Evolutionary conservation across 768 basidiomycete species (phyloP).

Genomic region (Crassisporium funariophilum): DNA sequence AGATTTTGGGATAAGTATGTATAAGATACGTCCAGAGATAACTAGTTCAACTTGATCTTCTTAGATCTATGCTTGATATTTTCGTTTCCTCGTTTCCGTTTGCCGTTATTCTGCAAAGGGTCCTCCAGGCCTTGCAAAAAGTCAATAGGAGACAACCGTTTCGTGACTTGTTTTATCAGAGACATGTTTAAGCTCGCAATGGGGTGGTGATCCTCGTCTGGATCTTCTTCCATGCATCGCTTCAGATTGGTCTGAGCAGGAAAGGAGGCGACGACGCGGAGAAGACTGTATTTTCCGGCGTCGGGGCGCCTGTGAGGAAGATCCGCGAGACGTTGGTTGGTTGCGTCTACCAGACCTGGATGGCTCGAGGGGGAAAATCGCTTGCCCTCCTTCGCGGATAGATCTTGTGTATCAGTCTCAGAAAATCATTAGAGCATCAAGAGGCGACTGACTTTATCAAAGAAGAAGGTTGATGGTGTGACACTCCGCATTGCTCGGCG

Average conservation of each 20-base stretch:
- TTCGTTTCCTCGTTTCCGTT: conserved; percentile 24
- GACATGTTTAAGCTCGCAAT: conserved; percentile 43
- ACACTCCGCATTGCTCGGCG: conserved; percentile 43
- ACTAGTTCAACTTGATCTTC: conserved; percentile 20
- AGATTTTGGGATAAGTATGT: neutral
- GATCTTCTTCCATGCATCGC: conserved; percentile 40
- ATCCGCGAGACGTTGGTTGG: conserved; percentile 23
- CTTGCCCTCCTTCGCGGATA: conserved; percentile 32
- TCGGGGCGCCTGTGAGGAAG: conserved; percentile 38
- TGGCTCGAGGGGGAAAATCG: conserved; percentile 35
- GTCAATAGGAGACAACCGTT: conserved; percentile 35
- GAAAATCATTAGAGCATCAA: neutral
- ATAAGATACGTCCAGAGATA: neutral
- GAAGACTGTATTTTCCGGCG: conserved; percentile 40
- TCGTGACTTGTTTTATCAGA: conserved; percentile 41
- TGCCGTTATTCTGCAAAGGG: conserved; percentile 20
- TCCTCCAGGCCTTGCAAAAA: conserved; percentile 36
- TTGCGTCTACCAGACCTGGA: conserved; percentile 31
- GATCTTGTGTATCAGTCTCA: neutral
- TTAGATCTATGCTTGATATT: conserved; percentile 9
- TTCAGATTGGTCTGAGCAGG: conserved; percentile 41
- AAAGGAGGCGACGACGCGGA: conserved; percentile 44
- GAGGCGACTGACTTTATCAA: conserved; percentile 36
- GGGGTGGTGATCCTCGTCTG: conserved; percentile 40
- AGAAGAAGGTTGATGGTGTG: conserved; percentile 42